Percentiles rank a stretch among this genome's conserved stretches.
Evolutionary conservation across 805 yeast genomes (phyloP).

Genomic region (Saccharomycopsis fodiens): DNA sequence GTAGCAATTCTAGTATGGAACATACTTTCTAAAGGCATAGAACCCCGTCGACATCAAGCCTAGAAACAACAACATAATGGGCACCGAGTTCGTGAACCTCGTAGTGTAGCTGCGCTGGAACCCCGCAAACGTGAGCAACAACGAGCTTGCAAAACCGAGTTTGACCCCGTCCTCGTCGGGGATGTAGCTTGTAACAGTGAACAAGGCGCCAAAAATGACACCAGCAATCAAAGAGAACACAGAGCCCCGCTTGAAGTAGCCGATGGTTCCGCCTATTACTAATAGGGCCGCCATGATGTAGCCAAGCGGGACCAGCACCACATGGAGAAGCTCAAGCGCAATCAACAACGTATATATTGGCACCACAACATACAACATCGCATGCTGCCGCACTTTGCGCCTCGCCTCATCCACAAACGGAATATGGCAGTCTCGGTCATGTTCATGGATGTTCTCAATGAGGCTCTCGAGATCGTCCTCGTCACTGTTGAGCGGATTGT

Average conservation of each 20-base stretch:
- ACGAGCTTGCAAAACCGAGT: slow-evolving; percentile 5
- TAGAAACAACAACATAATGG: slow-evolving; percentile 7
- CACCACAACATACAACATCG: background rate
- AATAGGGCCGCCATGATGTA: slow-evolving; percentile 12
- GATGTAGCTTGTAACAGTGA: background rate
- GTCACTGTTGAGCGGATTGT: slow-evolving; percentile 7
- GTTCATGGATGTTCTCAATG: slow-evolving; percentile 11
- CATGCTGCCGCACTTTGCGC: background rate
- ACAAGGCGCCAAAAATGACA: slow-evolving; percentile 1
- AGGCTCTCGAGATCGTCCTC: slow-evolving; percentile 8
- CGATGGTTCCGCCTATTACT: slow-evolving; percentile 8
- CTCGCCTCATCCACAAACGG: slow-evolving; percentile 4
- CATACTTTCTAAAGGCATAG: background rate
- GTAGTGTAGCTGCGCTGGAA: slow-evolving; percentile 7
- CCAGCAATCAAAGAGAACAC: slow-evolving; percentile 11
- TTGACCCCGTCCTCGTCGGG: slow-evolving; percentile 5
- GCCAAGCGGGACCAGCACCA: slow-evolving; percentile 11
- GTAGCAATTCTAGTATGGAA: background rate
- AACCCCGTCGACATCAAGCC: slow-evolving; percentile 10
- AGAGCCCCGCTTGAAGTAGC: slow-evolving; percentile 6
- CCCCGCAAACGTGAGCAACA: slow-evolving; percentile 9
- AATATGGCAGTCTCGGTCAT: slow-evolving; percentile 7
- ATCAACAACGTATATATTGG: background rate
- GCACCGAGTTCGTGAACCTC: slow-evolving; percentile 10
- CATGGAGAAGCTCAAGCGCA: slow-evolving; percentile 7